Base-by-base conservation (phyloP, 495 filamentous ascomycete genomes). In the Aspergillus avenaceus region DNA sequence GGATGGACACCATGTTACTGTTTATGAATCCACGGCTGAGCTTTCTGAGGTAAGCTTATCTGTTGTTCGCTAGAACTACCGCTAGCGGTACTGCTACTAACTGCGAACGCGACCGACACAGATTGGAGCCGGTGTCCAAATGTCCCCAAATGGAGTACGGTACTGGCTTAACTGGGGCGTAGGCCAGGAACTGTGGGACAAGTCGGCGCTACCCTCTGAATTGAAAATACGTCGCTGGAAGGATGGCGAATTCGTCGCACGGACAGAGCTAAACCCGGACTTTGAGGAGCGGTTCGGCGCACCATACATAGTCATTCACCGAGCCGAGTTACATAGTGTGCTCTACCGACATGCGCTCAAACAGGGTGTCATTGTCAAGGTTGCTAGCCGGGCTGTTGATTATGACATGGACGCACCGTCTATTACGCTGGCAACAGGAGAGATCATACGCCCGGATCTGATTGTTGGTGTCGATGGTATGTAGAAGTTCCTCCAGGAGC, bases 41-140 rank as follows among this genome's bases (percentile, higher is more conserved):
- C n/a, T n/a, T n/a, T n/a, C n/a, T n/a, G n/a, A n/a, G n/a, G n/a
- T n/a, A n/a, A n/a, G n/a, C n/a, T n/a, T n/a, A n/a, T n/a, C n/a
- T n/a, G n/a, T n/a, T n/a, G n/a, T n/a, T n/a, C n/a, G n/a, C n/a
- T n/a, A n/a, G n/a, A n/a, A n/a, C n/a, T n/a, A n/a, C n/a, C n/a
- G n/a, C n/a, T n/a, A n/a, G n/a, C n/a, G n/a, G n/a, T n/a, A n/a
- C n/a, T n/a, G n/a, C n/a, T n/a, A n/a, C n/a, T n/a, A n/a, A n/a
- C n/a, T n/a, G n/a, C n/a, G n/a, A n/a, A n/a, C n/a, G n/a, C n/a
- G n/a, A n/a, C n/a, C n/a, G n/a, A n/a, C n/a, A n/a, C 40, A 75
- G 72, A 66, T 78, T 24, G 81, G 81, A 3, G 81, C 80, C 4
- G 81, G 81, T 13, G 82, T 84, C 50, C 81, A 84, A 47, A 73